Base-by-base conservation (phyloP, 2,329 filamentous ascomycete genomes). In the Cladosporium sp. region DNA sequence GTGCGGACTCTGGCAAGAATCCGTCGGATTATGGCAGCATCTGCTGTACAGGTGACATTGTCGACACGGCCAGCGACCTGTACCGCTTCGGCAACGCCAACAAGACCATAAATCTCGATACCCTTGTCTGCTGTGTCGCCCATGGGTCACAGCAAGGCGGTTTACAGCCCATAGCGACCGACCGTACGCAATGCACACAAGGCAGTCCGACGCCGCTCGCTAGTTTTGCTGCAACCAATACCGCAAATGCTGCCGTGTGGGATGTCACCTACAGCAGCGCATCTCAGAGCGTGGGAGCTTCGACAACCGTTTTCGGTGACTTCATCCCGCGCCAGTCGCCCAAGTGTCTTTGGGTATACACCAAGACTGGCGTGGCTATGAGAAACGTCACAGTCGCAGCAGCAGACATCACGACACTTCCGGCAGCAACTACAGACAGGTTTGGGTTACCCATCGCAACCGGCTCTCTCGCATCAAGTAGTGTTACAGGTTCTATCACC, bases 161-260 rank as follows among this genome's bases (percentile, higher is more conserved):
- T 7, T 22, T 64, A 8, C 51, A 38, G 15, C 60, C 62, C 19
- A 40, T 60, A 12, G 30, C 55, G 5, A 57, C 45, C 1, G 36
- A 59, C 17, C 50, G 37, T 5, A 19, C 39, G 12, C 56, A n/a
- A 30, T 64, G 62, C 30, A 58, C 59, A 6, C 40, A 47, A 25
- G 61, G 63, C 19, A 39, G 19, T 6, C 42, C 64, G 5, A 63
- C 59, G 22, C 64, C 65, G 11, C 58, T 67, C 28, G 61, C 61
- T 15, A 65, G 60, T 56, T 34, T 65, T n/a, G 63, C 61, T 4
- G 64, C 63, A 5, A 67, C 64, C 14, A 63, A 63, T 39, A 65
- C 61, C 15, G 54, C 45, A 6, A 64, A 66, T 51, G 65, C 62
- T 17, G 55, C 54, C 8, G 39, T 42, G 9, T 65, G 58, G 28